Evolutionary conservation across 1,139 yeast species (phyloP).

Genomic region (Kurtzmaniella quercitrusa): DNA sequence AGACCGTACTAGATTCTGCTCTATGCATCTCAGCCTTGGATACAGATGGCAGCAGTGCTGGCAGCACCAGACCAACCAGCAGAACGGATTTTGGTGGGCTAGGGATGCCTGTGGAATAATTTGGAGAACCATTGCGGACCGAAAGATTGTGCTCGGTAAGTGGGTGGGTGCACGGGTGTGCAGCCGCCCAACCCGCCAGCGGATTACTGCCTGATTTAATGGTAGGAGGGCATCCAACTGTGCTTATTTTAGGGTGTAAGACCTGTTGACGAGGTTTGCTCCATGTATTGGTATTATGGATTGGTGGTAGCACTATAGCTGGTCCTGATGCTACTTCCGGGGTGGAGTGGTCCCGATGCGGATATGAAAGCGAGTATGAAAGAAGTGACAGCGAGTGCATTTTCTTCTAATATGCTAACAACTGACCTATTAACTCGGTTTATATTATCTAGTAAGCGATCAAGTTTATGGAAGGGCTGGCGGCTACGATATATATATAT

Average conservation of each 20-base stretch:
- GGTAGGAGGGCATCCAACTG: not conserved
- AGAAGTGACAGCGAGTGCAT: constrained; percentile 8
- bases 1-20: not conserved
- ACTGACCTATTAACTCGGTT: not conserved
- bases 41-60: constrained; percentile 7
- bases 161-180: constrained; percentile 1
- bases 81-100: constrained; percentile 8
- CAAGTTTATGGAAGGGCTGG: not conserved
- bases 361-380: constrained; percentile 5
- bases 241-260: constrained; percentile 5
- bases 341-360: not conserved
- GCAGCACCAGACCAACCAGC: constrained; percentile 5
- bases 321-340: not conserved
- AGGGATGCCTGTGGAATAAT: constrained; percentile 8
- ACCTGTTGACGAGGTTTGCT: constrained; percentile 4
- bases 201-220: not conserved
- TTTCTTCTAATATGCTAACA: not conserved
- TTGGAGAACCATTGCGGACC: not conserved
- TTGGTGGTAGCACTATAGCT: constrained; percentile 5
- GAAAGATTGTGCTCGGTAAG: constrained; percentile 10
- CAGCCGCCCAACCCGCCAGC: not conserved
- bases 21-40: constrained; percentile 2
- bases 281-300: constrained; percentile 4
- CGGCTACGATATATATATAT: not conserved
- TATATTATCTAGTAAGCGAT: not conserved